Evolutionary conservation across 2,329 filamentous ascomycete genomes (phyloP), one percentile per base, ranked within the genome.

Genomic region (Parastagonospora avenae): DNA sequence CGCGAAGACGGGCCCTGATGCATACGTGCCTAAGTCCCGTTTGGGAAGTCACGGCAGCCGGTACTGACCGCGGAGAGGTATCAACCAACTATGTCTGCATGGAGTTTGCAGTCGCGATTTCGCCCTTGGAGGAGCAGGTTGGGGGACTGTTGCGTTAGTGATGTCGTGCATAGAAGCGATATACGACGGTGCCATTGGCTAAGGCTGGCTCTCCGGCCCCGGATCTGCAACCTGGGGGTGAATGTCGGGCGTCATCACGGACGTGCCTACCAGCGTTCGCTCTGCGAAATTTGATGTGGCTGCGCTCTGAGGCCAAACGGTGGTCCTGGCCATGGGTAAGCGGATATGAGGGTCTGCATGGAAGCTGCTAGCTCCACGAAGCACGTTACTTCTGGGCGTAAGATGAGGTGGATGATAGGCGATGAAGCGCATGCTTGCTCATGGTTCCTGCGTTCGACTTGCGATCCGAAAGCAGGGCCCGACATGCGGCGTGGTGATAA

Each of bases 41-140:
- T 68, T 51, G 37, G 63, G 64, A 50, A 60, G 54, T 56, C 65
- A 71, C 67, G 51, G 47, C 68, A 65, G 64, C 29, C 57, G 44
- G 54, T 41, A 19, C 15, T 27, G 30, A 35, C 32, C 14, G 28
- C 19, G 33, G 24, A 31, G 46, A 3, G 19, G 32, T 15, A 33
- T 12, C 12, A 14, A 19, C 19, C 36, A 36, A 4, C n/a, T n/a
- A 36, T 36, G 33, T n/a, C 16, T 36, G 33, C 19, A 24, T 24
- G 19, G 19, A 24, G 19, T 24, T 24, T 24, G 19, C 19, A 24
- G 19, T 24, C 5, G 19, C 19, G 19, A 24, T 24, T 24, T 24
- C 19, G 19, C 19, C 19, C 19, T 24, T 24, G 19, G 19, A 24
- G 19, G 19, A 24, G 19, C 3, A 24, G 19, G 19, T 24, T 5